Conservation (phyloP, 202 grass and related monocot species). For the Schoenoplectus tabernaemontani region DNA sequence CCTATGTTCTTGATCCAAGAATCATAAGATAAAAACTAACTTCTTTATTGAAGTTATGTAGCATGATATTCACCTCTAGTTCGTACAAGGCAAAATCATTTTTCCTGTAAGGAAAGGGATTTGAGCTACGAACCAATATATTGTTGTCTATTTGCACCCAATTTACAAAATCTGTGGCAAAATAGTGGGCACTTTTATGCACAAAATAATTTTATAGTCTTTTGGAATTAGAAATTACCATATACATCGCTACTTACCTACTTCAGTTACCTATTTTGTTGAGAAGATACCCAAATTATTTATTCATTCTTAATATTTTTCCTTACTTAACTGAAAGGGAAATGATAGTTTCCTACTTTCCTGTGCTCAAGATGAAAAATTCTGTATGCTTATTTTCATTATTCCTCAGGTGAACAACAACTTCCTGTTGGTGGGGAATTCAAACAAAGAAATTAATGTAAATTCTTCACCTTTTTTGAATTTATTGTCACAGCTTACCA, state of each 20-base stretch:
- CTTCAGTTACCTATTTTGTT: background rate
- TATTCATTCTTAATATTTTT: background rate
- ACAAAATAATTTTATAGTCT: background rate
- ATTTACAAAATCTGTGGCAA: background rate
- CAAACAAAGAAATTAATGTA: conserved; percentile 94
- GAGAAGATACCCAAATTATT: background rate
- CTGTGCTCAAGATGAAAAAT: background rate
- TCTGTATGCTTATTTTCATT: conserved; percentile 13
- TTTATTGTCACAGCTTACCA: background rate
- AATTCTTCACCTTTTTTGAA: conserved; percentile 19
- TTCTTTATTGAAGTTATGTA: background rate
- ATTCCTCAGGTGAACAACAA: conserved; percentile 94
- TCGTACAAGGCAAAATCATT: background rate
- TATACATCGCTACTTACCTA: background rate
- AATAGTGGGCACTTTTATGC: background rate
- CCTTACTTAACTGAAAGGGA: background rate
- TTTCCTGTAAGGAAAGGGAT: background rate
- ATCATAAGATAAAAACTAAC: background rate
- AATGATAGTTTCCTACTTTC: background rate
- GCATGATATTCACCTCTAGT: background rate
- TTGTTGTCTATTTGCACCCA: background rate
- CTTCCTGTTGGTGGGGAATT: conserved; percentile 80
- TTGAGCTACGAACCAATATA: background rate
- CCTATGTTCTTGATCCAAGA: background rate
- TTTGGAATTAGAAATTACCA: background rate